A percentile compares a stretch with the other conserved stretches of the same genome.
Evolutionary conservation across 805 yeast genomes (phyloP).

Genomic region (Starmerella vitae): DNA sequence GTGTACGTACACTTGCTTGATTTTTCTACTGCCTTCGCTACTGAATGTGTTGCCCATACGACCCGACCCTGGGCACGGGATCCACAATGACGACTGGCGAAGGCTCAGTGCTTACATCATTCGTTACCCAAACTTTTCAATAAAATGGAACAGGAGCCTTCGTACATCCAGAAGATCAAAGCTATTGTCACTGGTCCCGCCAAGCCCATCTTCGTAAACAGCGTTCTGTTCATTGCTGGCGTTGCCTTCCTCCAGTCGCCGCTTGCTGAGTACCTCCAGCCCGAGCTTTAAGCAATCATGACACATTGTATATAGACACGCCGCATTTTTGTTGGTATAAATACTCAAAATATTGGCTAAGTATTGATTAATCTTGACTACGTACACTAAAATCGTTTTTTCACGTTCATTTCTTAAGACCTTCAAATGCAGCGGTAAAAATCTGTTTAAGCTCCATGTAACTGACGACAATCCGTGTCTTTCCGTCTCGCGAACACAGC

Average conservation of each 20-base stretch:
- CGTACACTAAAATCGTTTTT: too few species aligned
- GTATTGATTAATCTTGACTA: too few species aligned
- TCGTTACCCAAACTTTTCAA: too few species aligned
- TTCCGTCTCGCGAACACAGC: slow-evolving; percentile 72
- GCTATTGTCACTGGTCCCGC: slow-evolving; percentile 21
- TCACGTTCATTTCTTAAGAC: slow-evolving; percentile 14
- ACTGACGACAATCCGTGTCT: slow-evolving; percentile 69
- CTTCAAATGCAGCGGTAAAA: slow-evolving; percentile 55
- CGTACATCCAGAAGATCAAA: slow-evolving; percentile 20
- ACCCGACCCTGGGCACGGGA: too few species aligned
- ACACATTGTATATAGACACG: too few species aligned
- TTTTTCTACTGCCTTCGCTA: not conserved
- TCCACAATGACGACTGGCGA: too few species aligned
- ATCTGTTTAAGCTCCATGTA: slow-evolving; percentile 65
- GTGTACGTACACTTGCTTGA: slow-evolving; percentile 17
- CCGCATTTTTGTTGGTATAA: too few species aligned
- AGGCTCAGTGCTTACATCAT: too few species aligned
- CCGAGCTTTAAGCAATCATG: slow-evolving; percentile 26
- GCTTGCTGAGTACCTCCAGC: slow-evolving; percentile 29
- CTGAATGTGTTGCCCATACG: not conserved
- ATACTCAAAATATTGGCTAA: too few species aligned
- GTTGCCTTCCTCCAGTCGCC: slow-evolving; percentile 30
- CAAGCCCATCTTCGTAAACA: slow-evolving; percentile 19
- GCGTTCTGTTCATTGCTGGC: slow-evolving; percentile 25
- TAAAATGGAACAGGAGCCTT: too few species aligned